These are phyloP conservation scores for Linnemannia zychae DNA, from an alignment of 192 early-diverging fungal species.

Conservation along the genomic window DNA sequence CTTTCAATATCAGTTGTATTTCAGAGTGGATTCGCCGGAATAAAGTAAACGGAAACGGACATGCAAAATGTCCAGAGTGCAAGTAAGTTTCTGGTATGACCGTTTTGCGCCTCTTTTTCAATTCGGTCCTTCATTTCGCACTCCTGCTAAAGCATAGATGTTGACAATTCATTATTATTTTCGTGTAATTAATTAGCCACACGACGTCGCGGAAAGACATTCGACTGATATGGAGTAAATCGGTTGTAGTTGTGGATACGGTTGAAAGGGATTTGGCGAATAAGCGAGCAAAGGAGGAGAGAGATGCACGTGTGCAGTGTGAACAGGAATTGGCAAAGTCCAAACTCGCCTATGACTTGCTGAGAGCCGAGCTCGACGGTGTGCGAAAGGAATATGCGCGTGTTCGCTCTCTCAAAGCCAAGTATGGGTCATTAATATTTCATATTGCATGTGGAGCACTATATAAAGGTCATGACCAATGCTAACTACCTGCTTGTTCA, in stretches of 20 bases:
- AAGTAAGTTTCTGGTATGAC: conserved; percentile 32
- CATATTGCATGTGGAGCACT: no score
- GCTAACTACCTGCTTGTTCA: no score
- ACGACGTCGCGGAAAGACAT: conserved; percentile 37
- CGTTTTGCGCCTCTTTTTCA: background rate
- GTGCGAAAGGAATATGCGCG: conserved; percentile 42
- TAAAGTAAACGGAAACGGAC: conserved; percentile 7
- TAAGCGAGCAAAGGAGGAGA: conserved; percentile 26
- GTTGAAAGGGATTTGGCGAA: conserved; percentile 36
- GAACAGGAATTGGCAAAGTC: conserved; percentile 36
- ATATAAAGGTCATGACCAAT: no score
- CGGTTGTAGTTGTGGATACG: conserved; percentile 42
- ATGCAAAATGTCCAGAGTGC: conserved; percentile 57
- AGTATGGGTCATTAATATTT: no score
- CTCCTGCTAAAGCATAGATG: no score
- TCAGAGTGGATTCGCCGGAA: conserved; percentile 43
- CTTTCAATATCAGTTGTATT: conserved; percentile 37
- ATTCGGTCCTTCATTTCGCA: no score
- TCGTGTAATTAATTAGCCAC: background rate
- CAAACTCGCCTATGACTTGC: conserved; percentile 46
- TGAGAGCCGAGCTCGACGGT: conserved; percentile 30
- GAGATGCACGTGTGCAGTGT: conserved; percentile 12
- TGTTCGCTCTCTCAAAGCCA: conserved; percentile 25
- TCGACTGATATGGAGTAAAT: conserved; percentile 54
- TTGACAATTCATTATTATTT: background rate